Evolutionary conservation across 139 green algal species (phyloP).

Genomic region (Chlamydomonas sp.): DNA sequence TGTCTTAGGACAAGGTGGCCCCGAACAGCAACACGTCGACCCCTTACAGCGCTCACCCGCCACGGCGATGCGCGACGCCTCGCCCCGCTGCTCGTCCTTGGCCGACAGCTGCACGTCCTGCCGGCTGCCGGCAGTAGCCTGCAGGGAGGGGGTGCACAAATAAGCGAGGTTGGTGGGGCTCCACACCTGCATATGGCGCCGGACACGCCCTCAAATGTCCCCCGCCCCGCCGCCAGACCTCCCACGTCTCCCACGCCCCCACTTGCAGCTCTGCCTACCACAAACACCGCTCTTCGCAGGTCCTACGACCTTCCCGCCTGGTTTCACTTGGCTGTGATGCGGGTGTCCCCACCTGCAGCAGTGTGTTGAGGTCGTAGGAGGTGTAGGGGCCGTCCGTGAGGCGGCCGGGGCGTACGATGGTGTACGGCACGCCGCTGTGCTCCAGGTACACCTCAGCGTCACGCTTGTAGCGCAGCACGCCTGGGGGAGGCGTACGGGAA

Average conservation of each 20-base stretch:
- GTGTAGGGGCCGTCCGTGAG: conserved; percentile 99
- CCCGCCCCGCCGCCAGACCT: no score
- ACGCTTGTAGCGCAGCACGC: conserved; percentile 94
- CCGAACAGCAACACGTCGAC: no score
- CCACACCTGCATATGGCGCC: no score
- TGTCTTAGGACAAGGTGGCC: no score
- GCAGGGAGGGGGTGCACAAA: background rate
- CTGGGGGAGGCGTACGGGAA: conserved; percentile 44
- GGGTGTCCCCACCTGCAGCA: conserved; percentile 66
- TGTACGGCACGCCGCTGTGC: conserved; percentile 86
- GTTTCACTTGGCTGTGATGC: no score
- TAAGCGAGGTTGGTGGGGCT: background rate
- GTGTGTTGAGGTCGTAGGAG: conserved; percentile 97
- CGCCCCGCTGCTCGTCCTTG: conserved; percentile 70
- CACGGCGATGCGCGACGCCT: conserved; percentile 81
- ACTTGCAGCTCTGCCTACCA: no score
- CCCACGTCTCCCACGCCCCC: no score
- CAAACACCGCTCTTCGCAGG: no score
- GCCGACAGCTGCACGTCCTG: conserved; percentile 65
- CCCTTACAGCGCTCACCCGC: conserved; percentile 56
- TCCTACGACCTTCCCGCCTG: no score
- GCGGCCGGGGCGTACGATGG: conserved; percentile 89
- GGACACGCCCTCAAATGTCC: no score
- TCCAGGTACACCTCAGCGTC: conserved; percentile 78
- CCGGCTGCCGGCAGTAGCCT: conserved; percentile 60